Conservation (phyloP, 441 rosid species). For the Pelargonium cotyledonis region DNA sequence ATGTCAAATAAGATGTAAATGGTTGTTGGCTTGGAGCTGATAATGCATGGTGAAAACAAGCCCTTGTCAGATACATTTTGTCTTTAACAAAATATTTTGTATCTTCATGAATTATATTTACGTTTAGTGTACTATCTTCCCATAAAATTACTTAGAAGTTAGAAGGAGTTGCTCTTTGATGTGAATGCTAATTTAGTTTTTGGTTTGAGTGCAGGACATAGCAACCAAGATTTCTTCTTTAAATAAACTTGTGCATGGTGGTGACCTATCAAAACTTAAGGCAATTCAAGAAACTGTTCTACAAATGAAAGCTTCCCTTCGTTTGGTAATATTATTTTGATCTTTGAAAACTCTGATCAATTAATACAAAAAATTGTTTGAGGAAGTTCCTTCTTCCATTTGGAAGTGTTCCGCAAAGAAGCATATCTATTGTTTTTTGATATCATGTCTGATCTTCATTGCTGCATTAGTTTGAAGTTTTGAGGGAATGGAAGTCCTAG, state of each 20-base stretch:
- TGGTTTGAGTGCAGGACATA: constrained; percentile 35
- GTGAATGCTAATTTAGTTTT: neutral
- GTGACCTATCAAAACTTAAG: constrained; percentile 48
- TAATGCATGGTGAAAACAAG: constrained; percentile 4
- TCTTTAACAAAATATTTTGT: neutral
- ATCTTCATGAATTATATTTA: neutral
- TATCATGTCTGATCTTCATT: neutral
- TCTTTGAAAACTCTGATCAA: neutral
- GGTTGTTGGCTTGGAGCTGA: neutral
- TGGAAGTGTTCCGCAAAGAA: neutral
- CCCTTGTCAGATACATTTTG: neutral
- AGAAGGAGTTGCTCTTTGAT: neutral
- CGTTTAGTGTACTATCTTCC: neutral
- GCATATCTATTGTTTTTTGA: neutral
- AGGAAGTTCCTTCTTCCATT: neutral
- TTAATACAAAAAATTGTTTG: neutral
- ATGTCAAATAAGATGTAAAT: neutral
- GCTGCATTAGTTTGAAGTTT: neutral
- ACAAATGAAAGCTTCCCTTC: constrained; percentile 39
- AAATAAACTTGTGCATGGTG: constrained; percentile 35
- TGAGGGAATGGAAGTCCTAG: neutral
- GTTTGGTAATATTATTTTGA: constrained; percentile 35
- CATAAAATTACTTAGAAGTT: neutral
- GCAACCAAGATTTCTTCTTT: constrained; percentile 35
- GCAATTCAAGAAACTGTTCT: constrained; percentile 50